phyloP scores from a whole-genome alignment of 768 basidiomycete species.

The Boletus reticuloceps region DNA sequence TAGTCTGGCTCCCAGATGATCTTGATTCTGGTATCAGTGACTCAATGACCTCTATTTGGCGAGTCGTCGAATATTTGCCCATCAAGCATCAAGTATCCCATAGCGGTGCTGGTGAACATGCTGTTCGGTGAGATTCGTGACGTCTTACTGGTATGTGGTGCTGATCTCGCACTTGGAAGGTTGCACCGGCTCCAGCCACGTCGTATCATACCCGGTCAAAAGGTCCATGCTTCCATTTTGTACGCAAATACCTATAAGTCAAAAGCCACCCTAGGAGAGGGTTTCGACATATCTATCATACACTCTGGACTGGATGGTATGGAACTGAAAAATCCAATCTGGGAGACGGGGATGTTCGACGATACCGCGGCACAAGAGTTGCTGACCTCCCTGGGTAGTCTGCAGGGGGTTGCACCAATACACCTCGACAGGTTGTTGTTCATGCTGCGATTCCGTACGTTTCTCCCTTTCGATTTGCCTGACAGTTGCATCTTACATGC shows the following conservation, averaged over 20 bases:
- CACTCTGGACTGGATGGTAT: background rate
- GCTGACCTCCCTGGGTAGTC: slow-evolving; percentile 3
- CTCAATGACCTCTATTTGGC: slow-evolving; percentile 19
- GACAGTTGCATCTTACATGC: background rate
- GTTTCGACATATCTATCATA: slow-evolving; percentile 20
- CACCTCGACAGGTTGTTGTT: slow-evolving; percentile 10
- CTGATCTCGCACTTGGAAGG: slow-evolving; percentile 5
- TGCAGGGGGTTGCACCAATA: slow-evolving; percentile 8
- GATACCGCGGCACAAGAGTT: slow-evolving; percentile 13
- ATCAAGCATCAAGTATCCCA: slow-evolving; percentile 24
- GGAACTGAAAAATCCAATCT: slow-evolving; percentile 8
- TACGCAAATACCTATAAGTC: slow-evolving; percentile 21
- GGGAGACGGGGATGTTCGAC: slow-evolving; percentile 24
- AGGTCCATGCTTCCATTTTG: slow-evolving; percentile 25
- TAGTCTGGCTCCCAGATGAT: slow-evolving; percentile 29
- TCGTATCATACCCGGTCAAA: slow-evolving; percentile 28
- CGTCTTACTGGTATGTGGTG: background rate
- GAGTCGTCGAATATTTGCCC: slow-evolving; percentile 18
- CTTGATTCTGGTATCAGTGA: slow-evolving; percentile 20
- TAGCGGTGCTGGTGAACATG: slow-evolving; percentile 15
- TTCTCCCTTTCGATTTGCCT: background rate
- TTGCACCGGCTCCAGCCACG: slow-evolving; percentile 18
- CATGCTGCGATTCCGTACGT: slow-evolving; percentile 22
- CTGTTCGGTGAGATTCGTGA: slow-evolving; percentile 11
- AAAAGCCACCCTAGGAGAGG: slow-evolving; percentile 16